Conservation (phyloP, 495 filamentous ascomycete genomes). For the Emericellopsis terricola region DNA sequence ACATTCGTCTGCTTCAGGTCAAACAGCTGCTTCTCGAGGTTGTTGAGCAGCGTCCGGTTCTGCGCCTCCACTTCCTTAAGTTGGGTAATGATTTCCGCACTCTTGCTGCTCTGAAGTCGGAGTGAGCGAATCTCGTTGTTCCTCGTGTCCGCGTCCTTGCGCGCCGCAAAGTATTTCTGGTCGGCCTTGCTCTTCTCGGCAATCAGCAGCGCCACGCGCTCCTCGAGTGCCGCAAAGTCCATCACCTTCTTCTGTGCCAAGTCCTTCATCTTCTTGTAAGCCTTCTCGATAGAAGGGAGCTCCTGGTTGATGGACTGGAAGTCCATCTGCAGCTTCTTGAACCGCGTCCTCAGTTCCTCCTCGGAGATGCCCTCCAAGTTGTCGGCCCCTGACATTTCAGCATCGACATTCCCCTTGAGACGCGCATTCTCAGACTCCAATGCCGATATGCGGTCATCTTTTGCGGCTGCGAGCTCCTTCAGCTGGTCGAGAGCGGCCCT, state of each 20-base stretch:
- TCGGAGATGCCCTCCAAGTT: conserved; percentile 33
- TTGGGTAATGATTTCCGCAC: conserved; percentile 80
- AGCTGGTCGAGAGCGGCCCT: conserved; percentile 45
- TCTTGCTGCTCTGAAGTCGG: conserved; percentile 67
- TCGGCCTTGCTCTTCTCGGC: conserved; percentile 93
- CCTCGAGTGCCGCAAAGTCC: conserved; percentile 57
- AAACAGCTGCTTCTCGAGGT: conserved; percentile 75
- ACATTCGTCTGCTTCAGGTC: conserved; percentile 62
- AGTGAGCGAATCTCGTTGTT: conserved; percentile 60
- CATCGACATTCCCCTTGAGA: conserved; percentile 31
- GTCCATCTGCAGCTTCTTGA: conserved; percentile 53
- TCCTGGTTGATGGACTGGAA: conserved; percentile 74
- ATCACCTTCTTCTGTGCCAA: conserved; percentile 73
- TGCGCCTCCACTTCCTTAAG: conserved; percentile 74
- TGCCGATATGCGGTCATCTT: conserved; percentile 54
- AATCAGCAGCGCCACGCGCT: conserved; percentile 50
- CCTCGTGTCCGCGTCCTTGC: conserved; percentile 78
- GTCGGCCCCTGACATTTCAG: conserved; percentile 21
- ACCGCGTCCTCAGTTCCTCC: conserved; percentile 58
- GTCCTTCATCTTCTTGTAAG: conserved; percentile 69
- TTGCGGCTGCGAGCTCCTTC: conserved; percentile 59
- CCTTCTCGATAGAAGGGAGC: conserved; percentile 66
- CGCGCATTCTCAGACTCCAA: conserved; percentile 70
- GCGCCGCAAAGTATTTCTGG: conserved; percentile 90
- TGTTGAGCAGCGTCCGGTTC: conserved; percentile 42